Evolutionary conservation across 306 rosid genomes (phyloP).

Genomic region (Acacia confusa): DNA sequence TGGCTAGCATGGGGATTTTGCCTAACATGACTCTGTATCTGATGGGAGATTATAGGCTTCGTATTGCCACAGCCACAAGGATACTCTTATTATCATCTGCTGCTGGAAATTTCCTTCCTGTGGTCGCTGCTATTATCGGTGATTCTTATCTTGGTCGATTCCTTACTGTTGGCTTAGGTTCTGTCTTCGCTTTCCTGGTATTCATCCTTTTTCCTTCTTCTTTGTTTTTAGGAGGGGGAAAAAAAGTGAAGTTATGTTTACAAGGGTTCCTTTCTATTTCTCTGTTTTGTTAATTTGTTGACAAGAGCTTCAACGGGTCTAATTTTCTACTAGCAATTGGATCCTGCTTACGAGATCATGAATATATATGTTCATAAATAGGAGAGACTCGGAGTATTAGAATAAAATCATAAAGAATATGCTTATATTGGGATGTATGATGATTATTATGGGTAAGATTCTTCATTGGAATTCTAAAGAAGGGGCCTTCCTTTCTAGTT

Average conservation of each 20-base stretch:
- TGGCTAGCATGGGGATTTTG: conserved; percentile 54
- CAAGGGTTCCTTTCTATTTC: too few species aligned
- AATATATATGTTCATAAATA: too few species aligned
- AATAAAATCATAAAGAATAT: not conserved
- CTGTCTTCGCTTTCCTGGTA: conserved; percentile 52
- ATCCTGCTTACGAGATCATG: too few species aligned
- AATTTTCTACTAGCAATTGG: not conserved
- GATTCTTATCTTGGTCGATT: conserved; percentile 80
- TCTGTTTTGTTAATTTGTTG: too few species aligned
- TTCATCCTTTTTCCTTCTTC: not conserved
- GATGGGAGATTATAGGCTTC: conserved; percentile 52
- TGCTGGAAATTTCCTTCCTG: conserved; percentile 52
- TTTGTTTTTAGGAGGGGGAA: not conserved
- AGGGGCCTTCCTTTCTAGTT: not conserved
- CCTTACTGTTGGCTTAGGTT: conserved; percentile 53
- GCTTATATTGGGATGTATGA: not conserved
- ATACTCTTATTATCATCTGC: conserved; percentile 55
- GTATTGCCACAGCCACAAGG: conserved; percentile 45
- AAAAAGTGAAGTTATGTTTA: not conserved
- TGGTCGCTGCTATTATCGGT: conserved; percentile 60
- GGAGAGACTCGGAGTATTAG: not conserved
- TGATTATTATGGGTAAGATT: too few species aligned
- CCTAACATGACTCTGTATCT: conserved; percentile 66
- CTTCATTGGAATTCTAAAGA: too few species aligned
- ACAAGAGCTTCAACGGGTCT: not conserved